These are phyloP conservation scores for Trichoderma sp. DNA, from an alignment of 2,329 filamentous ascomycete genomes.

Conservation along the genomic window DNA sequence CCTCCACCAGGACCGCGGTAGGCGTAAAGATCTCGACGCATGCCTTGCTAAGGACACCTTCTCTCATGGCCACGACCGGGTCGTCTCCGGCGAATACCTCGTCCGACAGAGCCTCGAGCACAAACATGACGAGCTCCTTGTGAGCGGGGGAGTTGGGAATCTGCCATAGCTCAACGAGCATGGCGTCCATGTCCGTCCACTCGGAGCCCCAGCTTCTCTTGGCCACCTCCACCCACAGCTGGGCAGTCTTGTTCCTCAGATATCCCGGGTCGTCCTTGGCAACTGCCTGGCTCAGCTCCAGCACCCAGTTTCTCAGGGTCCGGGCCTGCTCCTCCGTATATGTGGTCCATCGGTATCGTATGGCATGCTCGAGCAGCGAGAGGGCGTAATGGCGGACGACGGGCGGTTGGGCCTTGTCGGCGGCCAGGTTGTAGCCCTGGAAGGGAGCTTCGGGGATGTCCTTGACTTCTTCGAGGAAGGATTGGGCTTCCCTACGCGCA, in stretches of 20 bases:
- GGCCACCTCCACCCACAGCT: conserved; percentile 92
- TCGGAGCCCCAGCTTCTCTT: conserved; percentile 91
- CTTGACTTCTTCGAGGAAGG: conserved; percentile 86
- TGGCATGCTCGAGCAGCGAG: conserved; percentile 85
- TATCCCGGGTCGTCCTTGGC: conserved; percentile 75
- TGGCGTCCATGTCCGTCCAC: conserved; percentile 92
- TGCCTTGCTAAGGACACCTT: conserved; percentile 81
- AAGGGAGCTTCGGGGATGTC: conserved; percentile 75
- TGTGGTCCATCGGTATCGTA: conserved; percentile 80
- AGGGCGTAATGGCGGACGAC: conserved; percentile 92
- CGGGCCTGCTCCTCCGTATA: conserved; percentile 69
- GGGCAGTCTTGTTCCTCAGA: conserved; percentile 88
- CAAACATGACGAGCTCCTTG: conserved; percentile 84
- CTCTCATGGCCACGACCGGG: conserved; percentile 77
- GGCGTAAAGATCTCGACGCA: conserved; percentile 95
- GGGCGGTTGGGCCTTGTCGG: conserved; percentile 71
- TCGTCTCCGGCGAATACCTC: conserved; percentile 94
- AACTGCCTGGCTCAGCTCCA: conserved; percentile 74
- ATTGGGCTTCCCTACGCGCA: conserved; percentile 77
- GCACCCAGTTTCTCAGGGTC: conserved; percentile 73
- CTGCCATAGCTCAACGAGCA: conserved; percentile 83
- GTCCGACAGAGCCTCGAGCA: conserved; percentile 90
- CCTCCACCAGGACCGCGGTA: conserved; percentile 69
- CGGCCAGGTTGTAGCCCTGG: conserved; percentile 81
- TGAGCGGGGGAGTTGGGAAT: conserved; percentile 61